A percentile compares a stretch with the other conserved stretches of the same genome.
phyloP scores from a whole-genome alignment of 805 yeast species.

The Candida endomychidarum region DNA sequence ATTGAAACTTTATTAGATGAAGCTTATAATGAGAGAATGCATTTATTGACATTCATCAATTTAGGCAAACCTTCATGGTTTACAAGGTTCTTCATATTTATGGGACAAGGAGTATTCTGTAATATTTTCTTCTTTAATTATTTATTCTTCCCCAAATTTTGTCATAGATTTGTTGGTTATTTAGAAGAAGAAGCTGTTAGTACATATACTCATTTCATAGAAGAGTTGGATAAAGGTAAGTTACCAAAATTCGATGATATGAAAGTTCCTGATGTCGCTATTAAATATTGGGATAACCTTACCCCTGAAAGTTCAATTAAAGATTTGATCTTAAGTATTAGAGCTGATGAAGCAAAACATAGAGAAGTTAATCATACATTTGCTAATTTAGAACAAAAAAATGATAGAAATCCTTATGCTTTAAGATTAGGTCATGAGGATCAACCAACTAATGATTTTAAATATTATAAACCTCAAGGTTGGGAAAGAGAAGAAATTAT shows the following conservation, averaged over 20 bases:
- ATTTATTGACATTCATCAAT: conserved; percentile 64
- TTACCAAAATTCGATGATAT: conserved; percentile 48
- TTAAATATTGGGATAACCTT: conserved; percentile 61
- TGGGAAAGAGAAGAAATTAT: conserved; percentile 44
- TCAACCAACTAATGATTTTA: conserved; percentile 40
- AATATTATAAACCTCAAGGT: conserved; percentile 30
- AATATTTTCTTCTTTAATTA: conserved; percentile 63
- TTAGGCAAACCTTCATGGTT: conserved; percentile 62
- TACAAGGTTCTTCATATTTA: conserved; percentile 52
- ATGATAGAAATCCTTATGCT: conserved; percentile 70
- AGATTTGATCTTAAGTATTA: conserved; percentile 58
- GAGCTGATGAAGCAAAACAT: conserved; percentile 80
- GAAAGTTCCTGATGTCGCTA: conserved; percentile 58
- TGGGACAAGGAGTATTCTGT: conserved; percentile 72
- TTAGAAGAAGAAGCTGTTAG: conserved; percentile 75
- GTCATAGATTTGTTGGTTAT: conserved; percentile 77
- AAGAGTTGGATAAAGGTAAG: conserved; percentile 52
- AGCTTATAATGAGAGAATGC: conserved; percentile 80
- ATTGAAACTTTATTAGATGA: conserved; percentile 71
- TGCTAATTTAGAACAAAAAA: conserved; percentile 55
- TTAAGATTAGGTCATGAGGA: conserved; percentile 39
- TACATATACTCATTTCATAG: conserved; percentile 60
- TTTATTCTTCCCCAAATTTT: conserved; percentile 57
- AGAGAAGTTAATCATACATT: conserved; percentile 78
- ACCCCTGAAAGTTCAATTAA: conserved; percentile 49